Evolutionary conservation across 305 asterid species (phyloP), one percentile per base, ranked within the genome.

Genomic region (Solanum chacoense): DNA sequence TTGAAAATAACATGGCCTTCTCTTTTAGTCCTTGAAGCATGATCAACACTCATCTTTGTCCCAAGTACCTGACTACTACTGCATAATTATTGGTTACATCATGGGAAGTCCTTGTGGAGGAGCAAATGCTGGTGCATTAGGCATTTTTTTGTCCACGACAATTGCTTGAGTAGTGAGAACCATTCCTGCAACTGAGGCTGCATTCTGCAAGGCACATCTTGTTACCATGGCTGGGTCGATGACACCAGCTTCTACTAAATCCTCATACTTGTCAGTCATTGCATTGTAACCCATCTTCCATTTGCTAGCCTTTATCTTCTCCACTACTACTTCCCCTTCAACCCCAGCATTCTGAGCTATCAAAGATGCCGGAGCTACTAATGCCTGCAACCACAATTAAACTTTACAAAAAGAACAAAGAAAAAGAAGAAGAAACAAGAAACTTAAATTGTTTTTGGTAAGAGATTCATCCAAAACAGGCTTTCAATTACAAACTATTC

Each of bases 141-240:
- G 92, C 79, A 89, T 92, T 32, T 91, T 28, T 88, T 92, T 92
- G 69, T 98, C 99, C 78, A 96, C 98, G 5, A 98, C 98, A 12
- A 96, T 98, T 88, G 99, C 99, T 85, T 98, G 99, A 24, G 99
- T 98, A 16, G 99, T 98, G 37, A 98, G 96, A 87, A 96, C 99
- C 98, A 98, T 95, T 78, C 99, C 99, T 5, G 99, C 99, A 50
- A 98, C 96, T 4, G 99, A 98, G 84, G 99, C 98, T 6, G 99
- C 93, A 76, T 98, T 98, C 90, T 98, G 99, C 95, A 98, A 88
- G 13, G 96, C 99, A 34, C 99, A 98, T 92, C 99, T 91, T 8
- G 98, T 94, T 89, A 98, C 99, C 95, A 95, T 98, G 34, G 99
- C 99, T 5, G 98, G 99, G 93, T 98, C 99, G 10, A 98, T 98